Conservation (phyloP, 441 rosid species). For the Sinapis alba region DNA sequence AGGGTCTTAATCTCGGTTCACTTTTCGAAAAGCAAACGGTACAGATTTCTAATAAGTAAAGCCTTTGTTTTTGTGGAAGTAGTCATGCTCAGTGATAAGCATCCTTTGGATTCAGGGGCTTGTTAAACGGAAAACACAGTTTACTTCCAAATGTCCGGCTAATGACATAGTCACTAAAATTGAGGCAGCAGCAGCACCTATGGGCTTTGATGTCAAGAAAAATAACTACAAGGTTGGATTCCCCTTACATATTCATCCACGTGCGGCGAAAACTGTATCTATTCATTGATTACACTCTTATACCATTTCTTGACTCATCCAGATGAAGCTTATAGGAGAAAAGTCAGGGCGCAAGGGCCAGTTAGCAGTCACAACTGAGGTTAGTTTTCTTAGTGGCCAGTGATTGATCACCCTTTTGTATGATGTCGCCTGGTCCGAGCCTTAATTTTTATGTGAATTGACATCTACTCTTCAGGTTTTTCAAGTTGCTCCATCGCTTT, state of each 20-base stretch:
- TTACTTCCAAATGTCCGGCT: constrained; percentile 87
- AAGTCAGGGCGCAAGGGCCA: constrained; percentile 98
- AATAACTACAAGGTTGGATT: constrained; percentile 80
- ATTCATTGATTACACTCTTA: not conserved
- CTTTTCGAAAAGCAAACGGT: constrained; percentile 99
- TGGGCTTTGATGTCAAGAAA: constrained; percentile 97
- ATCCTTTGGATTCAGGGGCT: constrained; percentile 60
- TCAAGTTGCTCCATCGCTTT: constrained; percentile 98
- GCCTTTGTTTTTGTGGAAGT: not conserved
- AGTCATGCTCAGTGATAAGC: constrained; percentile 15
- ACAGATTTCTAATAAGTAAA: constrained; percentile 29
- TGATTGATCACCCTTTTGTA: not conserved
- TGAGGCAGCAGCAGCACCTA: constrained; percentile 82
- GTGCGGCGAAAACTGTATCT: not conserved
- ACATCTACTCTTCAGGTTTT: constrained; percentile 56
- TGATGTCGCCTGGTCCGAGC: not conserved
- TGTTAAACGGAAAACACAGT: constrained; percentile 92
- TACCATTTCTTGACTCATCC: constrained; percentile 19
- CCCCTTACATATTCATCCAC: not conserved
- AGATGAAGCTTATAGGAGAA: constrained; percentile 94
- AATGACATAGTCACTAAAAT: constrained; percentile 92
- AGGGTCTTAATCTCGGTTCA: constrained; percentile 89
- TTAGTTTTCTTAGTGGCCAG: constrained; percentile 36
- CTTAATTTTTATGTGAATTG: not conserved
- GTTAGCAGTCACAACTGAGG: constrained; percentile 94